Percentiles rank a stretch among this genome's conserved stretches.
These are phyloP conservation scores for Fennellomyces sp. DNA, from an alignment of 371 early-diverging fungal species.

Conservation along the genomic window DNA sequence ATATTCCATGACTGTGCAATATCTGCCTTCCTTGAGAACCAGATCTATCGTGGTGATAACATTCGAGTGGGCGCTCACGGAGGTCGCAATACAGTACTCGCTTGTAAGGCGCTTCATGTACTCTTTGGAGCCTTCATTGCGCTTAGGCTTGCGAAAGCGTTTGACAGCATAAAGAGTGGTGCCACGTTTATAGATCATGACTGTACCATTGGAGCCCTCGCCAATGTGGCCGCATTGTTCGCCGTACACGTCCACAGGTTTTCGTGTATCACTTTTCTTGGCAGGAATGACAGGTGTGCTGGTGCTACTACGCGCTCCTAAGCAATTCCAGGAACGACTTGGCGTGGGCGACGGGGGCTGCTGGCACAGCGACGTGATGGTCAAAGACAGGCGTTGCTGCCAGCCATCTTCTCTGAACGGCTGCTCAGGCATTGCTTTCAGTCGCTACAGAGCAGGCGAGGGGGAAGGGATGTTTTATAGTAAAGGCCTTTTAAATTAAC, in stretches of 20 bases:
- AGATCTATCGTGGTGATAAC: constrained; percentile 91
- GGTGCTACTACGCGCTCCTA: not conserved
- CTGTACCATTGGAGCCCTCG: not conserved
- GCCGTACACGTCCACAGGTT: constrained; percentile 23
- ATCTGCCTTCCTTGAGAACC: constrained; percentile 81
- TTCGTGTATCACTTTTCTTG: not conserved
- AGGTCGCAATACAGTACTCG: constrained; percentile 89
- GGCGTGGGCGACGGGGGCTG: not conserved
- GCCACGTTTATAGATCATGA: constrained; percentile 1
- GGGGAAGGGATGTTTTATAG: not conserved
- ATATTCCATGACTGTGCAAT: constrained; percentile 95
- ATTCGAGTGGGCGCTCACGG: constrained; percentile 84
- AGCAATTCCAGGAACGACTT: not conserved
- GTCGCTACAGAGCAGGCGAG: too few species aligned
- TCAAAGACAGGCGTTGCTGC: not conserved
- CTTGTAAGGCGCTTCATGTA: constrained; percentile 89
- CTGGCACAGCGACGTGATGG: not conserved
- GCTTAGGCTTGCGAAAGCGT: constrained; percentile 85
- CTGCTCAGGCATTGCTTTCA: too few species aligned
- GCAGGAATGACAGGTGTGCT: not conserved
- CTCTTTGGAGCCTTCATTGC: constrained; percentile 83
- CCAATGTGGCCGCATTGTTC: constrained; percentile 48
- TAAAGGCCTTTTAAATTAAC: not conserved
- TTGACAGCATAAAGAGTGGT: constrained; percentile 72
- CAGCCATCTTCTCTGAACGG: not conserved